A percentile compares a stretch with the other conserved stretches of the same genome.
These are phyloP conservation scores for Poronia punctata DNA, from an alignment of 495 filamentous ascomycete genomes.

Conservation along the genomic window DNA sequence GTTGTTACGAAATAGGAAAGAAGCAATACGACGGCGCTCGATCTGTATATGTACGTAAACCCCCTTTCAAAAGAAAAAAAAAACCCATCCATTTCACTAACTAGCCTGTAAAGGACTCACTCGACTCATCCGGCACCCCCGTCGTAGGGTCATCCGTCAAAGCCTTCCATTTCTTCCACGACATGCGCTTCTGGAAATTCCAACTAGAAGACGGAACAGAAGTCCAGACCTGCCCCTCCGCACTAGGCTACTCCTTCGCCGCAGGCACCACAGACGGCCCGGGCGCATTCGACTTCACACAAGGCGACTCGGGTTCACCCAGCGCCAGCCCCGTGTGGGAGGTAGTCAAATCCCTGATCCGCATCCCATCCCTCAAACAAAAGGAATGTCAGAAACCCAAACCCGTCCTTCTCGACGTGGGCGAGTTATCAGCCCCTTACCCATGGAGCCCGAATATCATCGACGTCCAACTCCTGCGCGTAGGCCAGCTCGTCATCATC, in stretches of 20 bases:
- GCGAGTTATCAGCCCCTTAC: slow-evolving; percentile 70
- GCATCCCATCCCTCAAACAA: slow-evolving; percentile 64
- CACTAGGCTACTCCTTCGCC: slow-evolving; percentile 88
- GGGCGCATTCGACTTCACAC: slow-evolving; percentile 88
- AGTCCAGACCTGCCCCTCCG: slow-evolving; percentile 78
- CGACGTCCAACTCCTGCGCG: slow-evolving; percentile 83
- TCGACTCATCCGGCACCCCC: slow-evolving; percentile 38
- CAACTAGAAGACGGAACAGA: slow-evolving; percentile 64
- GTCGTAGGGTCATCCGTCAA: slow-evolving; percentile 46
- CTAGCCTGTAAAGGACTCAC: slow-evolving; percentile 25
- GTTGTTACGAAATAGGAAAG: slow-evolving; percentile 67
- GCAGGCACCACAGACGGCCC: slow-evolving; percentile 91
- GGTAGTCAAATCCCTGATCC: slow-evolving; percentile 65
- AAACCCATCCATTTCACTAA: background rate
- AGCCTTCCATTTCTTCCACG: slow-evolving; percentile 62
- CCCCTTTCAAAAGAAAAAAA: too few species aligned
- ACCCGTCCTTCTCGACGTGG: slow-evolving; percentile 83
- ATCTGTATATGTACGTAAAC: slow-evolving; percentile 47
- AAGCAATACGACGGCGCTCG: slow-evolving; percentile 60
- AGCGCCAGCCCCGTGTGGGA: slow-evolving; percentile 72
- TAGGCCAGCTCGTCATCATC: slow-evolving; percentile 84
- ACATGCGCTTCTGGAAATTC: slow-evolving; percentile 57
- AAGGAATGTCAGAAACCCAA: slow-evolving; percentile 75
- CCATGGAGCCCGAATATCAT: slow-evolving; percentile 88
- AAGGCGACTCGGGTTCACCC: slow-evolving; percentile 64